Conservation (phyloP, 2,329 filamentous ascomycete genomes). For the Apiospora pterosperma region DNA sequence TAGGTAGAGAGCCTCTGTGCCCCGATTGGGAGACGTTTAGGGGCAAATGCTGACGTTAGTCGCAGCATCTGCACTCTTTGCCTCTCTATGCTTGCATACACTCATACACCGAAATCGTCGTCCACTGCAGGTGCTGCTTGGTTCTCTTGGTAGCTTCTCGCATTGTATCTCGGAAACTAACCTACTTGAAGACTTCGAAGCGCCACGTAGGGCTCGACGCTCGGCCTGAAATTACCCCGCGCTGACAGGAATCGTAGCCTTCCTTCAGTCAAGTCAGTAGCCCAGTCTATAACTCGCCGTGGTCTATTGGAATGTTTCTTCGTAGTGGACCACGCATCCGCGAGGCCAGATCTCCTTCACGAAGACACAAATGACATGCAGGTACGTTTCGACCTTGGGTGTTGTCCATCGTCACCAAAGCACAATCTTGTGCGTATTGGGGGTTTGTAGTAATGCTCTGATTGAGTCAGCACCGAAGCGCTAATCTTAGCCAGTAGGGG, state of each 20-base stretch:
- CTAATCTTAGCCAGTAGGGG: neutral
- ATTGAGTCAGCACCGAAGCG: neutral
- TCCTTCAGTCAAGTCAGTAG: neutral
- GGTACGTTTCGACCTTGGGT: neutral
- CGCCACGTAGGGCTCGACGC: neutral
- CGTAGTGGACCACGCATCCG: neutral
- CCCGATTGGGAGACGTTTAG: neutral
- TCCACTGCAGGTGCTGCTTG: neutral
- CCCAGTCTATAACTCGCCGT: neutral
- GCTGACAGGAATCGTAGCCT: neutral
- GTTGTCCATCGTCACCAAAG: neutral
- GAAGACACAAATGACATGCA: neutral
- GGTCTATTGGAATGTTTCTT: neutral
- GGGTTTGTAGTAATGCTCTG: neutral
- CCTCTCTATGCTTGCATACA: neutral
- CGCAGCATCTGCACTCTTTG: neutral
- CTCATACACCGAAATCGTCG: neutral
- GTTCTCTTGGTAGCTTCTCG: neutral
- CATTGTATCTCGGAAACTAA: neutral
- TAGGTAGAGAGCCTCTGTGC: neutral
- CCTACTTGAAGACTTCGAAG: neutral
- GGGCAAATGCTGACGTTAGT: too few relatives aligned
- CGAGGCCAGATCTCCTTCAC: neutral
- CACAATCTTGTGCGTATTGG: neutral
- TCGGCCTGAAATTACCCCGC: neutral